phyloP scores from a whole-genome alignment of 1,139 yeast genomes.

The Kodamaea suecica region DNA sequence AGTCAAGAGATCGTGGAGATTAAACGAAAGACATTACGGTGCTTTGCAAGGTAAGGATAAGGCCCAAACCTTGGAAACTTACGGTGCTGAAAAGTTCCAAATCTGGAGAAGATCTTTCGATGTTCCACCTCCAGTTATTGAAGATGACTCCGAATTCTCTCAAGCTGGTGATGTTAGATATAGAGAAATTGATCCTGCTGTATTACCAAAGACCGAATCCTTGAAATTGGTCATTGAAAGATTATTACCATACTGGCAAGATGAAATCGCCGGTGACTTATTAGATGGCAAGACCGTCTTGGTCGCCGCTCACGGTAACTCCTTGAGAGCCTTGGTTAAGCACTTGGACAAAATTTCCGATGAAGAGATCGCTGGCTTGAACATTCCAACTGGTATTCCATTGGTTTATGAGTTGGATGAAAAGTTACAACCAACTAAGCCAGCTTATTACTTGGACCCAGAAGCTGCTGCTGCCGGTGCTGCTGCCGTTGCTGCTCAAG shows the following conservation, averaged over 20 bases:
- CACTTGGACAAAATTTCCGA: conserved; percentile 94
- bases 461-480: conserved; percentile 99
- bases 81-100: conserved; percentile 92
- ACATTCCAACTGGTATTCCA: conserved; percentile 99
- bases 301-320: conserved; percentile 98
- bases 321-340: conserved; percentile 94
- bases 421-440: conserved; percentile 83
- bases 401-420: conserved; percentile 94
- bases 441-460: conserved; percentile 96
- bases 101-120: conserved; percentile 98
- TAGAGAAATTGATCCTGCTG: conserved; percentile 75
- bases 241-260: conserved; percentile 97
- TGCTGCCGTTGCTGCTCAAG: conserved; percentile 98
- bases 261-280: conserved; percentile 82
- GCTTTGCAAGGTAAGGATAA: conserved; percentile 98
- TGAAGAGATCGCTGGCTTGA: conserved; percentile 86
- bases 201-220: conserved; percentile 92
- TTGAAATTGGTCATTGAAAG: conserved; percentile 94
- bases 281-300: conserved; percentile 85
- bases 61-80: conserved; percentile 84
- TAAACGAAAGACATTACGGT: conserved; percentile 99
- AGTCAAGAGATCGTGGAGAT: conserved; percentile 94
- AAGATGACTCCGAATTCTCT: conserved; percentile 73
- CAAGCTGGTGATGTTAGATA: conserved; percentile 87
- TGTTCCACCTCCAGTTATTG: conserved; percentile 92